These are phyloP conservation scores for Pichia sp. DNA, from an alignment of 1,139 yeast species.

Conservation along the genomic window DNA sequence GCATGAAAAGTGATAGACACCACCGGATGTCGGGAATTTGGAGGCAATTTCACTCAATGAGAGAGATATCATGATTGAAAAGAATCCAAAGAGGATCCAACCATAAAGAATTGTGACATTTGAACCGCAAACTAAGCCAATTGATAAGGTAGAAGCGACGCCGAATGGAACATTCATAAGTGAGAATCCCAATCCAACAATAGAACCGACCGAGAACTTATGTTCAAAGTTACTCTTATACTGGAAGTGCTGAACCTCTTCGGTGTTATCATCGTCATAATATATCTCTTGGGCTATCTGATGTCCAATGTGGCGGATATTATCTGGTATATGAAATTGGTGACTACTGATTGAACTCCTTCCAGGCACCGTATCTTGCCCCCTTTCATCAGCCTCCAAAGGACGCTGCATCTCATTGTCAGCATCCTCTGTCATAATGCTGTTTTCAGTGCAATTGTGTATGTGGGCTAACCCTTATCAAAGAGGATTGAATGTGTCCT, in stretches of 20 bases:
- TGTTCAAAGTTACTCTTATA: conserved; percentile 64
- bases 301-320: conserved; percentile 15
- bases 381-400: too few relatives aligned
- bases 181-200: conserved; percentile 68
- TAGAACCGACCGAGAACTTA: conserved; percentile 57
- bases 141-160: conserved; percentile 61
- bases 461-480: too few relatives aligned
- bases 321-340: conserved; percentile 11
- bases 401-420: too few relatives aligned
- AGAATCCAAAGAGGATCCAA: conserved; percentile 56
- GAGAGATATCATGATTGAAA: conserved; percentile 55
- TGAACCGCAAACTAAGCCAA: conserved; percentile 65
- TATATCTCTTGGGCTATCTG: conserved; percentile 24
- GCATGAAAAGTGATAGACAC: conserved; percentile 70
- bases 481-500: too few relatives aligned
- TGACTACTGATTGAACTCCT: not conserved
- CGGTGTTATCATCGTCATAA: conserved; percentile 41
- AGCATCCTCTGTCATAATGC: too few relatives aligned
- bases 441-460: too few relatives aligned
- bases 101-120: conserved; percentile 67
- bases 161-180: conserved; percentile 78
- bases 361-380: too few relatives aligned
- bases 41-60: conserved; percentile 68
- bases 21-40: conserved; percentile 69
- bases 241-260: conserved; percentile 60